phyloP scores from a whole-genome alignment of 306 rosid genomes.

The Spatholobus suberectus region DNA sequence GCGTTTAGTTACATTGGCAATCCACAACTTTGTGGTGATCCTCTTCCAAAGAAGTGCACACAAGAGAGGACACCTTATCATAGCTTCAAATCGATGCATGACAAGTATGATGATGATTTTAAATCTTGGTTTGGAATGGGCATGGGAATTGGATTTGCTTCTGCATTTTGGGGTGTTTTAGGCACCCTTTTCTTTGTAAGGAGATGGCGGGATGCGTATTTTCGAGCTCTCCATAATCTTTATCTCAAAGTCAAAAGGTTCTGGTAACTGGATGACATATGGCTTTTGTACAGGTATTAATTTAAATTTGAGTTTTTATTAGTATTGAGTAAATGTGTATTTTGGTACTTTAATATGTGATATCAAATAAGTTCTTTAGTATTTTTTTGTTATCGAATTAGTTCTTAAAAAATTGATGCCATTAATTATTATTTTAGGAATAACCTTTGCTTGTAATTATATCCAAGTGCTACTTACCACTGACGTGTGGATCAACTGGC shows the following conservation, averaged over 20 bases:
- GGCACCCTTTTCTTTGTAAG: not conserved
- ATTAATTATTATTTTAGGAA: too few relatives aligned
- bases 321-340: too few relatives aligned
- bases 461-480: too few relatives aligned
- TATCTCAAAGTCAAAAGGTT: not conserved
- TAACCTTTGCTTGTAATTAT: too few relatives aligned
- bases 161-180: not conserved
- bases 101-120: not conserved
- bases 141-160: slow-evolving; percentile 19
- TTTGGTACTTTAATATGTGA: too few relatives aligned
- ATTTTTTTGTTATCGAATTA: too few relatives aligned
- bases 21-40: not conserved
- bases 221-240: not conserved
- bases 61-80: too few relatives aligned
- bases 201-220: slow-evolving; percentile 4
- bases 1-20: slow-evolving; percentile 5
- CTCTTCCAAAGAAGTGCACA: slow-evolving; percentile 1
- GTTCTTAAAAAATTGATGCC: too few relatives aligned
- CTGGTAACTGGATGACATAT: not conserved
- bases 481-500: too few relatives aligned
- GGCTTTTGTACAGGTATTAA: too few relatives aligned
- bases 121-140: not conserved
- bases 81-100: not conserved
- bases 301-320: too few relatives aligned
- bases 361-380: too few relatives aligned